Base-by-base conservation (phyloP, 2,329 filamentous ascomycete genomes). In the Thelonectria discophora region DNA sequence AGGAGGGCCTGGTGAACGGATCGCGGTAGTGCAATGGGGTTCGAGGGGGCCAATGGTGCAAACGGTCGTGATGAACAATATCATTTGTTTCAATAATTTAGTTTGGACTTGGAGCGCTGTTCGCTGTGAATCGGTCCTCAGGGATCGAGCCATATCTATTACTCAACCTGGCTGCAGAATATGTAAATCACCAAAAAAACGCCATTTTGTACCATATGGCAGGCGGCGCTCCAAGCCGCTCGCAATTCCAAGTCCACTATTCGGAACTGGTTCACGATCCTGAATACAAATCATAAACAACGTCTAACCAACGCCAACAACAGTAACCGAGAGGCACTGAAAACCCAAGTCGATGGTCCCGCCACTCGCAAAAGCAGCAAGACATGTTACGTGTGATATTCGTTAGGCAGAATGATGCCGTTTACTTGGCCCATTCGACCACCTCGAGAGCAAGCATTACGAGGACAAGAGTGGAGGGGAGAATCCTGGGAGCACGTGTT, bases 371-470 rank as follows among this genome's bases (percentile, higher is more conserved):
- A 20, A 20, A 30, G 32, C 13, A 13, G 34, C 27, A 5, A 46
- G 17, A 32, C 20, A 24, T 7, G 13, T 18, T 24, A 24, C 27
- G 11, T 42, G 30, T 18, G 32, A 21, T 15, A 18, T 46, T 13
- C 20, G 24, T 52, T 40, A 12, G 4, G 12, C 17, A n/a, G 12
- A 39, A 17, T 11, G 4, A 9, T 17, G n/a, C 17, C 39, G 10
- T 62, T 72, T 72, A 71, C 13, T 65, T 75, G 5, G 93, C 91
- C 94, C 94, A 97, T 74, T 97, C 91, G 5, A 98, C 89, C 2
- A 95, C 93, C 77, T 98, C 93, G 51, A 99, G 83, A 18, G 94
- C 95, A 73, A 91, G 86, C 86, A 98, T 90, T 56, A 99, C 95
- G 45, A 98, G 85, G 37, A 96, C 74, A 43, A 99, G 85, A 1